Evolutionary conservation across 305 asterid genomes (phyloP).

Genomic region (Stenogyne calaminthoides): DNA sequence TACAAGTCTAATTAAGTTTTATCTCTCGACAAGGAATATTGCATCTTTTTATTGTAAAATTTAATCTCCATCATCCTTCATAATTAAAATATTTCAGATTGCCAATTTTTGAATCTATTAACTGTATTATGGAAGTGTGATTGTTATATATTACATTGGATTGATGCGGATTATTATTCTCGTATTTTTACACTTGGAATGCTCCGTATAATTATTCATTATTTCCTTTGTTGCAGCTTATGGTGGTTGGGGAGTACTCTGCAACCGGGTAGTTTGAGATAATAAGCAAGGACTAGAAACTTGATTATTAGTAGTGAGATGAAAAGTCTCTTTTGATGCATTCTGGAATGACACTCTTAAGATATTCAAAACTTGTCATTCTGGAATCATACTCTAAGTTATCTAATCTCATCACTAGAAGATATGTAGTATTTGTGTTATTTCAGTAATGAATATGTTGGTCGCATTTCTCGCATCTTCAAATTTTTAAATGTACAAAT

Average conservation of each 20-base stretch:
- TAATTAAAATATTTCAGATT: not conserved
- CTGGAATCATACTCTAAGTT: not conserved
- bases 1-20: not conserved
- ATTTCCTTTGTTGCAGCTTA: not conserved
- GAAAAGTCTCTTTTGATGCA: not conserved
- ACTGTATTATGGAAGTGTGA: not conserved
- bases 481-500: too few relatives aligned
- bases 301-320: not conserved
- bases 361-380: not conserved
- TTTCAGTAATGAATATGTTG: too few relatives aligned
- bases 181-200: not conserved
- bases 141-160: not conserved
- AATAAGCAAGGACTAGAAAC: too few relatives aligned
- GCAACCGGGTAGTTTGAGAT: too few relatives aligned
- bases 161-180: not conserved
- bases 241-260: not conserved
- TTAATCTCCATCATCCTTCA: not conserved
- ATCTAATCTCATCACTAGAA: not conserved
- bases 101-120: not conserved
- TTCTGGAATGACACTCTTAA: not conserved
- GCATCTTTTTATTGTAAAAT: not conserved
- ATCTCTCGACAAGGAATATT: not conserved
- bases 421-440: too few relatives aligned
- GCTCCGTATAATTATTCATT: not conserved
- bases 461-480: too few relatives aligned